Percentiles rank a stretch among this genome's conserved stretches.
phyloP scores from a whole-genome alignment of 352 stramenopile species.

The Saprolegnia diclina region DNA sequence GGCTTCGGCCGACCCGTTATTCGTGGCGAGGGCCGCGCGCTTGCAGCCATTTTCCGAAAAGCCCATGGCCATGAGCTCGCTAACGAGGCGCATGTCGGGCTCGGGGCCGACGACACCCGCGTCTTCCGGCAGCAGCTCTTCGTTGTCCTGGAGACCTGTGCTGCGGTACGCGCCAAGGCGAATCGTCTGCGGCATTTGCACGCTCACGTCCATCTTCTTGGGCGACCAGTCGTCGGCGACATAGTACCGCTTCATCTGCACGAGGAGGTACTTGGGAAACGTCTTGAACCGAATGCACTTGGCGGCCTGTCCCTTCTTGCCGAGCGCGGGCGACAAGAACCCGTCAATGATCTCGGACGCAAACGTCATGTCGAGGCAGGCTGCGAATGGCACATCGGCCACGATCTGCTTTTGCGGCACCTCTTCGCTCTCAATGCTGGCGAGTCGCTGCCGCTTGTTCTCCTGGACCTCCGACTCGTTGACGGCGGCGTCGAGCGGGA shows the following conservation, averaged over 20 bases:
- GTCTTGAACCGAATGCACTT: slow-evolving; percentile 87
- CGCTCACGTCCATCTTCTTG: slow-evolving; percentile 96
- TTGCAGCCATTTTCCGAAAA: slow-evolving; percentile 98
- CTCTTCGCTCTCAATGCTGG: slow-evolving; percentile 38
- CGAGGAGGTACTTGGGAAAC: slow-evolving; percentile 95
- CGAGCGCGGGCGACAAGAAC: slow-evolving; percentile 69
- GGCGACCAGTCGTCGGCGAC: slow-evolving; percentile 94
- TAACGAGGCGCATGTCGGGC: slow-evolving; percentile 87
- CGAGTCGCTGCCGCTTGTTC: slow-evolving; percentile 86
- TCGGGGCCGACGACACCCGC: slow-evolving; percentile 26
- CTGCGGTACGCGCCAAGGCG: slow-evolving; percentile 76
- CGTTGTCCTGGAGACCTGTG: slow-evolving; percentile 68
- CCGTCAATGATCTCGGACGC: slow-evolving; percentile 90
- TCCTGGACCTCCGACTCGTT: slow-evolving; percentile 82
- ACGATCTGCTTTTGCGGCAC: slow-evolving; percentile 72
- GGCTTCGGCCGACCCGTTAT: slow-evolving; percentile 86
- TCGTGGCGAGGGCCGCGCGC: slow-evolving; percentile 89
- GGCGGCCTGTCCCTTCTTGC: slow-evolving; percentile 68
- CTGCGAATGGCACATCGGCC: slow-evolving; percentile 90
- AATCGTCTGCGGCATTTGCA: slow-evolving; percentile 93
- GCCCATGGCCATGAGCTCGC: slow-evolving; percentile 96
- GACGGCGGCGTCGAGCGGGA: slow-evolving; percentile 78
- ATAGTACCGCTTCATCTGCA: slow-evolving; percentile 97
- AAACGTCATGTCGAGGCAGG: slow-evolving; percentile 91
- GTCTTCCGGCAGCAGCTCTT: slow-evolving; percentile 85